phyloP scores from a whole-genome alignment of 352 stramenopile species.

The Globisporangium paroecandrum region DNA sequence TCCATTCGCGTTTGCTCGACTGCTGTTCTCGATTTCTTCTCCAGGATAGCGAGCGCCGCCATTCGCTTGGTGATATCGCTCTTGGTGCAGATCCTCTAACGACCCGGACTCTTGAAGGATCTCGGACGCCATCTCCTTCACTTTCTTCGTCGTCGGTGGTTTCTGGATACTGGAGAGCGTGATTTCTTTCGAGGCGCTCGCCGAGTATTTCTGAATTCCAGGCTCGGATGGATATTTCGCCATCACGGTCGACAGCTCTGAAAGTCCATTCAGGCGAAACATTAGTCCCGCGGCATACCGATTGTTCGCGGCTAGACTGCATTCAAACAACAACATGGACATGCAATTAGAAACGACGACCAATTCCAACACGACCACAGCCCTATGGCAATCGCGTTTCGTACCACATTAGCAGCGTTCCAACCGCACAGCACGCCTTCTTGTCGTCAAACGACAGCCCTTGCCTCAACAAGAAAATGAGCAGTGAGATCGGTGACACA shows the following conservation, averaged over 20 bases:
- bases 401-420: constrained; percentile 72
- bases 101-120: constrained; percentile 43
- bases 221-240: constrained; percentile 64
- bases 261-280: constrained; percentile 52
- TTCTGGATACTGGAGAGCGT: constrained; percentile 46
- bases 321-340: background rate
- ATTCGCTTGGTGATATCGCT: constrained; percentile 16
- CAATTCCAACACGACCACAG: background rate
- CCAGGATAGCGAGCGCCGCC: constrained; percentile 8
- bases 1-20: constrained; percentile 1
- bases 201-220: constrained; percentile 65
- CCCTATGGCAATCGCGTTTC: background rate
- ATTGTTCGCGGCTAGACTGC: constrained; percentile 54
- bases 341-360: background rate
- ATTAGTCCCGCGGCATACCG: constrained; percentile 46
- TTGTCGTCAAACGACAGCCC: constrained; percentile 74
- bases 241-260: constrained; percentile 74
- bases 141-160: constrained; percentile 24
- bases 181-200: constrained; percentile 55
- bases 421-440: constrained; percentile 73
- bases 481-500: constrained; percentile 56
- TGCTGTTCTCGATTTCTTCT: constrained; percentile 15
- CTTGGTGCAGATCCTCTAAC: constrained; percentile 29
- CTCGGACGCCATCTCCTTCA: constrained; percentile 37
- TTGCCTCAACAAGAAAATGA: constrained; percentile 73